These are phyloP conservation scores for Lipomyces sp. DNA, from an alignment of 805 yeast species.

Conservation along the genomic window DNA sequence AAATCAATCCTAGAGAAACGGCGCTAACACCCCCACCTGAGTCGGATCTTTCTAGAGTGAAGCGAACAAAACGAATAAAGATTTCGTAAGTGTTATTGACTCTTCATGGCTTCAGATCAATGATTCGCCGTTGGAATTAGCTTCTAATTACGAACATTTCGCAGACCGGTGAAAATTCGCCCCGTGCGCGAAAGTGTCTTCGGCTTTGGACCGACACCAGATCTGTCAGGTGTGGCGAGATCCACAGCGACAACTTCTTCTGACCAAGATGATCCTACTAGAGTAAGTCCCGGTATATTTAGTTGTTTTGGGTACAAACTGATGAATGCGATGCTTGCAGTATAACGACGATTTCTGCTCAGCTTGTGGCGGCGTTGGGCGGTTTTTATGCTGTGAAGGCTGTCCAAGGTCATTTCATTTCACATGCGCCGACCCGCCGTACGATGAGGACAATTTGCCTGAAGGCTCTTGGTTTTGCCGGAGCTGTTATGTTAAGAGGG, in stretches of 20 bases:
- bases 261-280: constrained; percentile 45
- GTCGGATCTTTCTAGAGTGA: constrained; percentile 17
- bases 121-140: not conserved
- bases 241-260: constrained; percentile 39
- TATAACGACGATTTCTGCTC: constrained; percentile 86
- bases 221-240: constrained; percentile 46
- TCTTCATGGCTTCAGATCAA: not conserved
- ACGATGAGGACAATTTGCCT: constrained; percentile 73
- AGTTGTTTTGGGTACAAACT: not conserved
- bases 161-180: constrained; percentile 35
- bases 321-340: constrained; percentile 21
- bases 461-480: constrained; percentile 90
- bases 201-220: constrained; percentile 49
- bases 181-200: constrained; percentile 50
- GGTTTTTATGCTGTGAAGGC: constrained; percentile 89
- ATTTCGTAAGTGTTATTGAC: constrained; percentile 22
- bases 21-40: constrained; percentile 35
- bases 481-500: constrained; percentile 62
- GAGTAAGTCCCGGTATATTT: constrained; percentile 38
- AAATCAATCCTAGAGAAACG: not conserved
- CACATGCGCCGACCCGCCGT: constrained; percentile 88
- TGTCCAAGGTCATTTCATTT: constrained; percentile 94
- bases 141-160: not conserved
- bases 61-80: constrained; percentile 32
- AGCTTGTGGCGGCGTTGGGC: constrained; percentile 88